phyloP scores from a whole-genome alignment of 306 rosid species.

The Dryas drummondii region DNA sequence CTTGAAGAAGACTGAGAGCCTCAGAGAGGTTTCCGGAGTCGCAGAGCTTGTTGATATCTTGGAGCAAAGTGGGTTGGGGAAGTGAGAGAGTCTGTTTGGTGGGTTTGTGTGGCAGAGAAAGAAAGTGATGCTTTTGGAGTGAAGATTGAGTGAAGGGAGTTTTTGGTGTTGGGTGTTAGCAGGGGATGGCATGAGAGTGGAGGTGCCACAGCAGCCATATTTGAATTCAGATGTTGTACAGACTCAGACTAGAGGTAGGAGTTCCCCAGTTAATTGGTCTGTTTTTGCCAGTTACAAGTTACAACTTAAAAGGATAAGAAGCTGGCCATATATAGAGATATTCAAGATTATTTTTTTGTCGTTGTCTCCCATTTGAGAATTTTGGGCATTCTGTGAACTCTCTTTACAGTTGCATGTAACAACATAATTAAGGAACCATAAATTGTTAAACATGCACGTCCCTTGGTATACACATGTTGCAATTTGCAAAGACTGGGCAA shows the following conservation, averaged over 20 bases:
- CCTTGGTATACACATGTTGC: no score
- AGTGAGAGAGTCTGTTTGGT: not conserved
- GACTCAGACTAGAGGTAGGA: not conserved
- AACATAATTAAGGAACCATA: no score
- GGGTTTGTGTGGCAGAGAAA: constrained; percentile 30
- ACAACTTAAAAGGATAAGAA: no score
- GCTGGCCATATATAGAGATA: no score
- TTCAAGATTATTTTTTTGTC: no score
- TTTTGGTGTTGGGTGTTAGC: constrained; percentile 3
- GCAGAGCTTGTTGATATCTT: constrained; percentile 47
- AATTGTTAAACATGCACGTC: no score
- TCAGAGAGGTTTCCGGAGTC: constrained; percentile 45
- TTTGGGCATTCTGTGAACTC: no score
- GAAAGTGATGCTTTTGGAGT: constrained; percentile 41
- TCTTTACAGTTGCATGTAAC: no score
- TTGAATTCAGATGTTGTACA: not conserved
- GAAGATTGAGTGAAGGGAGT: constrained; percentile 6
- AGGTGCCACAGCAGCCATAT: constrained; percentile 40
- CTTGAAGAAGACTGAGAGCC: constrained; percentile 48
- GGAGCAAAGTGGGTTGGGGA: constrained; percentile 31
- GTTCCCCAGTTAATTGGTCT: no score
- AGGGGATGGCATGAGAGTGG: constrained; percentile 29
- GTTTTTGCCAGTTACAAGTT: no score
- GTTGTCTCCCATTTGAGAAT: no score
- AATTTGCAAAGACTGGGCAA: no score